A percentile compares a stretch with the other conserved stretches of the same genome.
Conservation (phyloP, 225 moss, liverwort and hornwort genomes). For the Pseudisothecium myosuroides region DNA sequence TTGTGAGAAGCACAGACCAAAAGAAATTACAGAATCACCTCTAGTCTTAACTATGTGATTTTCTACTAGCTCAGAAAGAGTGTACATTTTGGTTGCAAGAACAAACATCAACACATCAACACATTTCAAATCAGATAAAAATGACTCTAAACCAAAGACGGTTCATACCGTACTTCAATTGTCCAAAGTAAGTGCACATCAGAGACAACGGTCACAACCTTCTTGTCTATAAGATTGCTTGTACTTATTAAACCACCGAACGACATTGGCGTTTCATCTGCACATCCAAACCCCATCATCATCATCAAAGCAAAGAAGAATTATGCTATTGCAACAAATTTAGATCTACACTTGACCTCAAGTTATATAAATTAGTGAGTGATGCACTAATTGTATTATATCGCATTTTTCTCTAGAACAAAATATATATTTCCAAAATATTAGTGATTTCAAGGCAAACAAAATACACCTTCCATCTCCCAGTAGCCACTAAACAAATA, state of each 20-base stretch:
- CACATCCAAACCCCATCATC: not conserved
- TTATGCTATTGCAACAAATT: not conserved
- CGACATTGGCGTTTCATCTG: slow-evolving; percentile 46
- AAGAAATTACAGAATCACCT: not conserved
- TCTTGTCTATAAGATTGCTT: slow-evolving; percentile 29
- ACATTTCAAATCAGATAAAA: not conserved
- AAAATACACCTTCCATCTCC: not conserved
- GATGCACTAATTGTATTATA: not conserved
- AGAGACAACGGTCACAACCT: slow-evolving; percentile 49
- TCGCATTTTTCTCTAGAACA: not conserved
- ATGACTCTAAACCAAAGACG: not conserved
- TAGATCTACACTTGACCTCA: not conserved
- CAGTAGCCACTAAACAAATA: not conserved
- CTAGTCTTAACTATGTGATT: not conserved
- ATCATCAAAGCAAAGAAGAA: not conserved
- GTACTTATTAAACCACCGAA: slow-evolving; percentile 54
- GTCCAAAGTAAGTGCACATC: slow-evolving; percentile 52
- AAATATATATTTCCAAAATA: not conserved
- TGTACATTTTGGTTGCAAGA: not conserved
- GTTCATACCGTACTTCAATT: slow-evolving; percentile 24
- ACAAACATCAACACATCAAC: not conserved
- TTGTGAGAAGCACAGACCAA: not conserved
- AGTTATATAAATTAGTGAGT: not conserved
- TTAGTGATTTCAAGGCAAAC: no score
- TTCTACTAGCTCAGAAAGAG: not conserved